phyloP scores from a whole-genome alignment of 2,329 filamentous ascomycete species.

The Dothideomycetidae sp. region DNA sequence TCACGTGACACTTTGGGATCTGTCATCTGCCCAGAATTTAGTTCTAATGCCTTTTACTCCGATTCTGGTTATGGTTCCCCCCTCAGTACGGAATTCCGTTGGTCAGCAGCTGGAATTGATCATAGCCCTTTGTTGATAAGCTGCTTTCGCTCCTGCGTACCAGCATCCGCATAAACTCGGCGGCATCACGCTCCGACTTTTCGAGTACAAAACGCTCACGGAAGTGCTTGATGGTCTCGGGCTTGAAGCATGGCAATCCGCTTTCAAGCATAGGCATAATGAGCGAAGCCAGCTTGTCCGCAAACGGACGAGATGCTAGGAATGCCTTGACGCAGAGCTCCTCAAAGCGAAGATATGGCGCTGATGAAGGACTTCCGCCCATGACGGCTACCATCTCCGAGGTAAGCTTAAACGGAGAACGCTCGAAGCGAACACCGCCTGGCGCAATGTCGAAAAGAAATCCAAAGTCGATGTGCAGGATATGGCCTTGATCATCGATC shows the following conservation, averaged over 20 bases:
- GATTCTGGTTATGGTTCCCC: too few species aligned
- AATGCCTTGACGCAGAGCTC: constrained; percentile 94
- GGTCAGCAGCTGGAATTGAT: constrained; percentile 93
- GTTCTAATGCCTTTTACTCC: too few species aligned
- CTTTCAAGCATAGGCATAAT: constrained; percentile 92
- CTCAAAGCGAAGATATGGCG: constrained; percentile 91
- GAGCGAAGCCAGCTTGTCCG: constrained; percentile 77
- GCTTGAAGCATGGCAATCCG: constrained; percentile 94
- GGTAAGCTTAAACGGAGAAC: constrained; percentile 95
- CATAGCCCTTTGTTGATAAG: constrained; percentile 87
- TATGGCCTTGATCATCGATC: constrained; percentile 94
- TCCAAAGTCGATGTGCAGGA: constrained; percentile 96
- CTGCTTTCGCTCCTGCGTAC: constrained; percentile 83
- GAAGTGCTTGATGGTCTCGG: constrained; percentile 86
- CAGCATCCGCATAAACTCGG: constrained; percentile 81
- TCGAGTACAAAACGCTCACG: constrained; percentile 85
- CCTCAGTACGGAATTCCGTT: constrained; percentile 94
- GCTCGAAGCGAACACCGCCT: constrained; percentile 92
- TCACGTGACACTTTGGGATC: too few species aligned
- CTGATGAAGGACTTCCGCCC: constrained; percentile 67
- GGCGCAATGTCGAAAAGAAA: constrained; percentile 99
- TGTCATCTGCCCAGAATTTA: too few species aligned
- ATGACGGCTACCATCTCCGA: constrained; percentile 98
- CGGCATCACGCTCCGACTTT: constrained; percentile 80
- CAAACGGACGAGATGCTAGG: constrained; percentile 71